Conservation (phyloP, 169 alveolate species). For the Eimeria praecox region DNA sequence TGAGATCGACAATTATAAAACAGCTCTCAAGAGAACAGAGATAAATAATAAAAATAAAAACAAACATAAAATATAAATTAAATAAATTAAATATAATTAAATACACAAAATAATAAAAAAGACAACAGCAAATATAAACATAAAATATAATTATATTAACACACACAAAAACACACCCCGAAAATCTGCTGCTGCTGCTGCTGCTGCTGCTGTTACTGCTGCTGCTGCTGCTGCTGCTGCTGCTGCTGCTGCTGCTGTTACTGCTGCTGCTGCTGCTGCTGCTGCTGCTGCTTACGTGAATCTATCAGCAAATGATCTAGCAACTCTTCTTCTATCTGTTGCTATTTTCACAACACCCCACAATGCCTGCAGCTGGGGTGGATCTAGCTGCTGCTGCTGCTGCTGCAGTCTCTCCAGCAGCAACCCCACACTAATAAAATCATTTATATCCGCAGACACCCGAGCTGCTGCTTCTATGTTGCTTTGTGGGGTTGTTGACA, state of each 20-base stretch:
- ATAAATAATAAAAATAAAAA: too few relatives aligned
- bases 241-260: background rate
- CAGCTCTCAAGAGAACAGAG: background rate
- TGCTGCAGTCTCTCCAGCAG: background rate
- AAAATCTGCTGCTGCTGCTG: too few relatives aligned
- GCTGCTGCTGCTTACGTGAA: too few relatives aligned
- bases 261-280: background rate
- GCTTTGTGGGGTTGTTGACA: background rate
- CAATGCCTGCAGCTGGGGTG: slow-evolving; percentile 5
- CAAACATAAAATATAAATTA: too few relatives aligned
- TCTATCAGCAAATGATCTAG: background rate
- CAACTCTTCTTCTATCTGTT: background rate
- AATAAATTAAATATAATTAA: too few relatives aligned
- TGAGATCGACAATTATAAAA: background rate
- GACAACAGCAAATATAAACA: too few relatives aligned
- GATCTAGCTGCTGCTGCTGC: slow-evolving; percentile 9
- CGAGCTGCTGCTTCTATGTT: background rate
- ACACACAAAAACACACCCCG: too few relatives aligned
- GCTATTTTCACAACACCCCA: background rate
- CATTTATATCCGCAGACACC: background rate
- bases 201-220: too few relatives aligned
- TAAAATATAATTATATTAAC: too few relatives aligned
- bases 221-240: background rate
- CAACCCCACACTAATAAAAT: background rate
- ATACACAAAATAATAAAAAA: too few relatives aligned